Conservation (phyloP, 2,329 filamentous ascomycete species). For the Rutstroemia sp. region DNA sequence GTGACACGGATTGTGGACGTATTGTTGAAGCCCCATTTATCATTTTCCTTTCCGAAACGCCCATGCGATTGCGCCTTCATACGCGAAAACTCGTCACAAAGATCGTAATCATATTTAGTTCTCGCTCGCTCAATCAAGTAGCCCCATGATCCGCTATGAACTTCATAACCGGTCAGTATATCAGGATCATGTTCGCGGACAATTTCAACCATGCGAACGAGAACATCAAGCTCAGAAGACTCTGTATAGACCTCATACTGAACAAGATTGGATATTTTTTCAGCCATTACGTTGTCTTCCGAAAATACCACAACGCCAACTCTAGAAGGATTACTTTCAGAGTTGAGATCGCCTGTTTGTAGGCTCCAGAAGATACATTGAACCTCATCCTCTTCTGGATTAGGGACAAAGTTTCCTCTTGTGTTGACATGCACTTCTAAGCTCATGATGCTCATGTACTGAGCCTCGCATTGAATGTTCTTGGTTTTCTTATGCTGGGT, state of each 20-base stretch:
- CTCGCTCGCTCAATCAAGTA: conserved; percentile 88
- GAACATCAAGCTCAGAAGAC: conserved; percentile 71
- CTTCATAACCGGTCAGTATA: conserved; percentile 89
- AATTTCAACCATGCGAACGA: conserved; percentile 80
- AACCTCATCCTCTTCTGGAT: conserved; percentile 86
- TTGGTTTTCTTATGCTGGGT: conserved; percentile 68
- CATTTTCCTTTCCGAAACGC: conserved; percentile 76
- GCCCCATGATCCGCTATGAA: conserved; percentile 90
- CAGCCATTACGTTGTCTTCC: conserved; percentile 49
- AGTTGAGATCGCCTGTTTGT: conserved; percentile 62
- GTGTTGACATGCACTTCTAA: conserved; percentile 89
- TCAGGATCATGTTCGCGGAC: conserved; percentile 83
- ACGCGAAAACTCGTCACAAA: conserved; percentile 86
- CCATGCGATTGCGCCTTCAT: conserved; percentile 80
- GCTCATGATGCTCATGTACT: conserved; percentile 97
- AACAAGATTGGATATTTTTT: conserved; percentile 55
- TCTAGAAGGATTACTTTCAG: conserved; percentile 45
- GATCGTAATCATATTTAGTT: conserved; percentile 78
- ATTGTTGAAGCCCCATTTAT: conserved; percentile 90
- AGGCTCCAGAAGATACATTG: conserved; percentile 86
- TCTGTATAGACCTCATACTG: conserved; percentile 65
- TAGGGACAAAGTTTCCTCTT: conserved; percentile 70
- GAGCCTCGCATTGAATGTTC: conserved; percentile 73
- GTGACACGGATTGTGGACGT: conserved; percentile 90
- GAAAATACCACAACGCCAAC: conserved; percentile 70